Evolutionary conservation across 2,329 filamentous ascomycete species (phyloP).

Genomic region (Paecilomyces sp.): DNA sequence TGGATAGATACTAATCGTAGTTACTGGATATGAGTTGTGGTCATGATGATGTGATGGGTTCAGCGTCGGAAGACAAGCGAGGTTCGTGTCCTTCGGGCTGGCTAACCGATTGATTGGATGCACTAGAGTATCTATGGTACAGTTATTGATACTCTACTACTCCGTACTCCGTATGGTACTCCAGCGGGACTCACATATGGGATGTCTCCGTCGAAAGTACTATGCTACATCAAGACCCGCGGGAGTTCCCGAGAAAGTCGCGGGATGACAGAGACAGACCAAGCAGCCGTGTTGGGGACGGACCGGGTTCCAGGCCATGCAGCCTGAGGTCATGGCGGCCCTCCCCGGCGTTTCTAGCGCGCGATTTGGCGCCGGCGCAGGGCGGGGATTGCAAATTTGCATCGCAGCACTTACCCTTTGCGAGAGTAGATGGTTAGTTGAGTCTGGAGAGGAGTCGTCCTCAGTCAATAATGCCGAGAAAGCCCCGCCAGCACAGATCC

Average conservation of each 20-base stretch:
- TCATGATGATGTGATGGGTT: neutral
- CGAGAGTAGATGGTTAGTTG: too few species aligned
- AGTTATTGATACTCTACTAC: too few species aligned
- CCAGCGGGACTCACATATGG: too few species aligned
- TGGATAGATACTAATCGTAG: neutral
- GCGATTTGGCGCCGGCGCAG: neutral
- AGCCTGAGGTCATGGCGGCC: neutral
- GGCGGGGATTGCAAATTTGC: neutral
- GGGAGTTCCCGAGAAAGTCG: neutral
- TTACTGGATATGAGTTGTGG: neutral
- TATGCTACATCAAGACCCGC: neutral
- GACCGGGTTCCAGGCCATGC: neutral
- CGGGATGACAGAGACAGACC: neutral
- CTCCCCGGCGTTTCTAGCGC: neutral
- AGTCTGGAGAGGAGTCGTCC: neutral
- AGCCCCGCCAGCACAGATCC: neutral
- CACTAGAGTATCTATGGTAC: too few species aligned
- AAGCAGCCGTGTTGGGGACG: neutral
- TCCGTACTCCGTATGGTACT: too few species aligned
- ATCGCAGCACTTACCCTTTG: neutral
- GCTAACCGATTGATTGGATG: neutral
- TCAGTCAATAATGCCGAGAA: neutral
- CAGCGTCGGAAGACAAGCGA: too few species aligned
- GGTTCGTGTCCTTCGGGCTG: neutral
- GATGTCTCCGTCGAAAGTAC: too few species aligned